phyloP scores from a whole-genome alignment of 2,329 filamentous ascomycete genomes.

The Blumeria graminis region DNA sequence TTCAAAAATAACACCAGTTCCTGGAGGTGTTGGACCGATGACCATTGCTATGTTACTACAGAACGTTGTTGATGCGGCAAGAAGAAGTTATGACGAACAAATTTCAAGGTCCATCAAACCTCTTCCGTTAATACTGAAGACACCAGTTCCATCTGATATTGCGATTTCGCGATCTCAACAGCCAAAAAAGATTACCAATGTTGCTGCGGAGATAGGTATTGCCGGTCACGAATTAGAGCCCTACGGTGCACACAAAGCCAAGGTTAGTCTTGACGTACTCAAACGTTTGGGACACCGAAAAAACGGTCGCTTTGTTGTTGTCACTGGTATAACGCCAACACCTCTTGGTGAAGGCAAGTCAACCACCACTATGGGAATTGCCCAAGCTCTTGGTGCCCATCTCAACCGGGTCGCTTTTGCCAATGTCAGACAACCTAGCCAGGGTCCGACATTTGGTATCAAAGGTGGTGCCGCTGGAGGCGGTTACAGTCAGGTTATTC shows the following conservation, averaged over 20 bases:
- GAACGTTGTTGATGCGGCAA: slow-evolving; percentile 77
- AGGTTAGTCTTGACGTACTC: slow-evolving; percentile 64
- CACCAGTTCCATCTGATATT: slow-evolving; percentile 86
- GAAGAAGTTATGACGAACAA: slow-evolving; percentile 57
- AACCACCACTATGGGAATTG: slow-evolving; percentile 87
- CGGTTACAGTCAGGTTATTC: slow-evolving; percentile 96
- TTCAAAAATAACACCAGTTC: slow-evolving; percentile 84
- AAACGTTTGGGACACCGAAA: slow-evolving; percentile 67
- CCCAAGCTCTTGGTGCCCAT: slow-evolving; percentile 77
- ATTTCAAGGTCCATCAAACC: slow-evolving; percentile 59
- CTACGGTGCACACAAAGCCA: slow-evolving; percentile 87
- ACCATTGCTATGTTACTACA: slow-evolving; percentile 95
- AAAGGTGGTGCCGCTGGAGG: slow-evolving; percentile 94
- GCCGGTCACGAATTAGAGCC: slow-evolving; percentile 74
- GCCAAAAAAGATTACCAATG: slow-evolving; percentile 70
- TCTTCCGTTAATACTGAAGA: slow-evolving; percentile 55
- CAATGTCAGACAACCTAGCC: slow-evolving; percentile 89
- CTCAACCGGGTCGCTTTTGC: slow-evolving; percentile 75
- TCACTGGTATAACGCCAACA: slow-evolving; percentile 90
- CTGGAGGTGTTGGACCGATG: slow-evolving; percentile 94
- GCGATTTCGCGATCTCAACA: slow-evolving; percentile 70
- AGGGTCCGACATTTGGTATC: slow-evolving; percentile 95
- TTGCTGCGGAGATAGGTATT: slow-evolving; percentile 76
- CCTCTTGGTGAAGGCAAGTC: slow-evolving; percentile 95
- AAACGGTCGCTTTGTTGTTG: slow-evolving; percentile 76